phyloP scores from a whole-genome alignment of 345 rosid genomes.

The Eucalyptus marginata region DNA sequence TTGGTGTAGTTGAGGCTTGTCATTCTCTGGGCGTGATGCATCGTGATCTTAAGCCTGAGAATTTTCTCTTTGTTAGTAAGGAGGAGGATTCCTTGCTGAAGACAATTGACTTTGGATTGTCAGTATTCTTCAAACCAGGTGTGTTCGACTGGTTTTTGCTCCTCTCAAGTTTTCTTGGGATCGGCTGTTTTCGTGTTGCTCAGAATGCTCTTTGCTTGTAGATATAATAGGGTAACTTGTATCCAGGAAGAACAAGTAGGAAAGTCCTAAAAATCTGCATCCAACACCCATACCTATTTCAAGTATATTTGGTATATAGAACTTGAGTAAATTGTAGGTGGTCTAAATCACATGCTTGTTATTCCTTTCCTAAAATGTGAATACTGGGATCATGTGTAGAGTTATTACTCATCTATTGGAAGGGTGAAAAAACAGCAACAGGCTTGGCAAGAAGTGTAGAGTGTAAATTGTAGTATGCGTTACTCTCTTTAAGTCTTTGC shows the following conservation, averaged over 20 bases:
- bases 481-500: background rate
- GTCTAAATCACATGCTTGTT: background rate
- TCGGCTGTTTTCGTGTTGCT: background rate
- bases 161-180: background rate
- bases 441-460: background rate
- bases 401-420: background rate
- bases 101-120: slow-evolving; percentile 38
- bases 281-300: background rate
- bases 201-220: background rate
- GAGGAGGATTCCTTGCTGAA: slow-evolving; percentile 24
- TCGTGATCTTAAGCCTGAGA: slow-evolving; percentile 39
- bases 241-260: background rate
- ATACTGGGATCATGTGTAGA: background rate
- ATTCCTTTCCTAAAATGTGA: background rate
- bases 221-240: background rate
- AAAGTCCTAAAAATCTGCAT: background rate
- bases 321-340: background rate
- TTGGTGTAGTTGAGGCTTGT: slow-evolving; percentile 35
- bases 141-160: background rate
- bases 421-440: background rate
- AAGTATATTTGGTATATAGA: background rate
- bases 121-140: slow-evolving; percentile 39
- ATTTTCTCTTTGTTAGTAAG: slow-evolving; percentile 24
- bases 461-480: background rate
- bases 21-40: slow-evolving; percentile 45